A percentile compares a stretch with the other conserved stretches of the same genome.
These are phyloP conservation scores for Lipomyces chichibuensis DNA, from an alignment of 805 yeast species.

Conservation along the genomic window DNA sequence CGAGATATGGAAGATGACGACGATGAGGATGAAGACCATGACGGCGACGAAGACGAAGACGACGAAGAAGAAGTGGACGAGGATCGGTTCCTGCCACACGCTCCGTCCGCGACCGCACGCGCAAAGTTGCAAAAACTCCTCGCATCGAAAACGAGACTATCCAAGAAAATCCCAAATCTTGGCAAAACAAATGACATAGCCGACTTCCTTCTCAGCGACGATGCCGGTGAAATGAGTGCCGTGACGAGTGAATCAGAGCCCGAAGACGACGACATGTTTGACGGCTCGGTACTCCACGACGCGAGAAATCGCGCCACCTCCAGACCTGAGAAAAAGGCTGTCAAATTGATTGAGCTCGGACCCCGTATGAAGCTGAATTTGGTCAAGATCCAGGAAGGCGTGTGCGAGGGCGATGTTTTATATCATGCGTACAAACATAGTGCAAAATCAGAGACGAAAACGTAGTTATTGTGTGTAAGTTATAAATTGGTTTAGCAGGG, in stretches of 20 bases:
- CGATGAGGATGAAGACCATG: conserved; percentile 15
- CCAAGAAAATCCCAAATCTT: conserved; percentile 70
- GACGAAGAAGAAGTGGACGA: conserved; percentile 21
- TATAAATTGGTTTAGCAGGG: background rate
- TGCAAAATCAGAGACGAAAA: background rate
- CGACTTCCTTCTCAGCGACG: conserved; percentile 60
- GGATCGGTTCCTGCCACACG: conserved; percentile 21
- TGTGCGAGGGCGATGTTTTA: conserved; percentile 84
- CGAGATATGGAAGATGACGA: conserved; percentile 24
- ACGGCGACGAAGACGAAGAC: conserved; percentile 12
- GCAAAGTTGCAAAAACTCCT: conserved; percentile 31
- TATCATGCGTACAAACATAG: conserved; percentile 59
- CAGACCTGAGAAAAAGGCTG: conserved; percentile 69
- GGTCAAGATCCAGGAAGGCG: conserved; percentile 88
- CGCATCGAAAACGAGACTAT: conserved; percentile 18
- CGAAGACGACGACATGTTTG: conserved; percentile 86
- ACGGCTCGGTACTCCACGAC: conserved; percentile 46
- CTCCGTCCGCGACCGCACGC: conserved; percentile 16
- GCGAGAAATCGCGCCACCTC: conserved; percentile 20
- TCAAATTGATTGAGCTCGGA: conserved; percentile 89
- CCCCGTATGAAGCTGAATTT: conserved; percentile 80
- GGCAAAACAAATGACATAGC: conserved; percentile 71
- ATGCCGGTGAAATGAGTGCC: conserved; percentile 47
- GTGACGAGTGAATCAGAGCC: conserved; percentile 92
- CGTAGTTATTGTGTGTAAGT: background rate